A percentile compares a stretch with the other conserved stretches of the same genome.
These are phyloP conservation scores for Cercospora canescens DNA, from an alignment of 2,329 filamentous ascomycete species.

Conservation along the genomic window DNA sequence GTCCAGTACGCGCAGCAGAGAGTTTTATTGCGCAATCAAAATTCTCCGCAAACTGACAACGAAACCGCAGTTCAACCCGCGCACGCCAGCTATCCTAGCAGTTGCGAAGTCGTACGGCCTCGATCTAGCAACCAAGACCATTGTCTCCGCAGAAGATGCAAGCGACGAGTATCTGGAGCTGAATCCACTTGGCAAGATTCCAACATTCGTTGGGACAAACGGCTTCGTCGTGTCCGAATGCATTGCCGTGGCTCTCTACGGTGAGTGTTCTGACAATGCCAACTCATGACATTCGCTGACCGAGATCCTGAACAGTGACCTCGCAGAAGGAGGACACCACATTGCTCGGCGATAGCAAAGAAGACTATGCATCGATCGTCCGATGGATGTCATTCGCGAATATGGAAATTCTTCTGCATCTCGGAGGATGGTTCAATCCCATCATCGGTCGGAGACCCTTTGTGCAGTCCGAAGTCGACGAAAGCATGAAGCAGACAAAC, in stretches of 20 bases:
- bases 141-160: too few relatives aligned
- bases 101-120: constrained; percentile 98
- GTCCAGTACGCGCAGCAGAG: not conserved
- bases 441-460: constrained; percentile 79
- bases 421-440: constrained; percentile 83
- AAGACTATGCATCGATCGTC: constrained; percentile 98
- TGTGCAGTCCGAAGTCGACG: constrained; percentile 97
- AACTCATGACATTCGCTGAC: not conserved
- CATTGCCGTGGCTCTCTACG: constrained; percentile 95
- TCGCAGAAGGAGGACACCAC: constrained; percentile 99
- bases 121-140: constrained; percentile 73
- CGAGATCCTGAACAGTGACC: constrained; percentile 64
- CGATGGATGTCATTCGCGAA: constrained; percentile 99
- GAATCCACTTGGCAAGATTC: constrained; percentile 88
- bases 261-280: constrained; percentile 61
- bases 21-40: too few relatives aligned
- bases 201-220: constrained; percentile 88
- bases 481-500: constrained; percentile 66
- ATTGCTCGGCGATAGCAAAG: constrained; percentile 99
- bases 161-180: constrained; percentile 77
- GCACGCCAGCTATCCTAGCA: constrained; percentile 83
- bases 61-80: constrained; percentile 89
- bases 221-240: constrained; percentile 85
- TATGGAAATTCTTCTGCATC: constrained; percentile 71
- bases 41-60: not conserved